Base-by-base conservation (phyloP, 805 yeast species). In the Phaffomyces antillensis region DNA sequence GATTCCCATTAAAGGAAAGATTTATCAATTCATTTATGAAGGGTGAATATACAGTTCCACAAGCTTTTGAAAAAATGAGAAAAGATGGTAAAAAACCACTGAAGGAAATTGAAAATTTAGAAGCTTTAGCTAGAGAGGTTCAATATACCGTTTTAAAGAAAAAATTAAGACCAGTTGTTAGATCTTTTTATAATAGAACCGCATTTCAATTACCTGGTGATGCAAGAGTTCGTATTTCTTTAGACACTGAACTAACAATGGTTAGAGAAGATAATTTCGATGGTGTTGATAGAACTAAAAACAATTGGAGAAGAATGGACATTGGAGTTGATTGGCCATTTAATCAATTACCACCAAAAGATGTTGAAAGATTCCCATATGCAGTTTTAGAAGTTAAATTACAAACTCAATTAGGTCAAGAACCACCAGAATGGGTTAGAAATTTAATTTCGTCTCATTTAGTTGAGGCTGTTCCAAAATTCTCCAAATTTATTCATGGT, bases 131-230 rank as follows among this genome's bases (percentile, higher is more conserved):
- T 8, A 76, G 81, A 47, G 99, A 93, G 65, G 86, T 86, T 37
- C 99, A 93, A 68, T 93, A 91, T 65, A 75, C 95, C 31, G 84
- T 88, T 50, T 66, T 93, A 54, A 86, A 86, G 61, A 83, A 83
- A 62, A 83, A 82, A 64, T 72, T 86, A 64, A 78, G 97, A 60
- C 99, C 99, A 1, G 96, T 89, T 37, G 86, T 88, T 68, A 79
- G 99, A 66, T 86, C 97, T 1, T 93, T 93, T 65, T 93, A 93
- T 69, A 89, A 90, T 67, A 85, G 99, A 73, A 93, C 99, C 33
- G 99, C 99, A 2, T 93, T 93, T 77, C 99, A 93, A 71, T 77
- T 93, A 46, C 99, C 99, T 7, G 99, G 99, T 47, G 99, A 93
- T 66, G 99, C 99, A 8, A 80, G 99, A 60, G 99, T 93, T 36